phyloP scores from a whole-genome alignment of 768 basidiomycete species.

The Hirschioporus abietinus region DNA sequence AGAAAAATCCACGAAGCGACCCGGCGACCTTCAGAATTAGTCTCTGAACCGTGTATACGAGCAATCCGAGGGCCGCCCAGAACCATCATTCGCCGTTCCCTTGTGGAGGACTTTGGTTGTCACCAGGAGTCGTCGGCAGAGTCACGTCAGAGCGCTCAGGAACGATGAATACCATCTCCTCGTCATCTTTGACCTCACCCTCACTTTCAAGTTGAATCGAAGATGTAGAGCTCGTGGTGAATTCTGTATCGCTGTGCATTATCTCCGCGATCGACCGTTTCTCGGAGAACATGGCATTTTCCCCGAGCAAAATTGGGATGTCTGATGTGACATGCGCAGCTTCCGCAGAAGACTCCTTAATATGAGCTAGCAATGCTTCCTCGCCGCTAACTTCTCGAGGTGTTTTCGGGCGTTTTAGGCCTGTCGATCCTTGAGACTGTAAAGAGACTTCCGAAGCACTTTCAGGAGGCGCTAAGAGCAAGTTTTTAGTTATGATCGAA shows the following conservation, averaged over 20 bases:
- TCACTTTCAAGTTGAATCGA: background rate
- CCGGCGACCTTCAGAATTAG: conserved; percentile 43
- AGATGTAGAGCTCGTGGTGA: background rate
- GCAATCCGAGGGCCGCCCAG: conserved; percentile 43
- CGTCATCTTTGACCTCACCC: no score
- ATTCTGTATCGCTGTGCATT: background rate
- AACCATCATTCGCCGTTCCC: conserved; percentile 35
- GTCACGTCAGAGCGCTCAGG: background rate
- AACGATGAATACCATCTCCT: background rate
- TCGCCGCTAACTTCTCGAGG: background rate
- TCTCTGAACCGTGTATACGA: conserved; percentile 37
- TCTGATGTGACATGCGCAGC: background rate
- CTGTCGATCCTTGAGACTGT: background rate
- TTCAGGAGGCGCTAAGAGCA: background rate
- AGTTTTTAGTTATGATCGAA: background rate
- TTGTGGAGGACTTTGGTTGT: background rate
- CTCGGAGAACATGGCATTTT: background rate
- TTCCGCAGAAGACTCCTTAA: conserved; percentile 1
- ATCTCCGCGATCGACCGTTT: background rate
- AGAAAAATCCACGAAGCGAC: conserved; percentile 38
- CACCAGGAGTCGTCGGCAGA: background rate
- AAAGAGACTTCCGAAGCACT: background rate
- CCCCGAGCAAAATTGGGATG: background rate
- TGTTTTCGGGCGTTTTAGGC: background rate
- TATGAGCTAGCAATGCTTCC: background rate